Evolutionary conservation across 176 grass and related monocot species (phyloP).

Genomic region (Hsuehochloa calcarea): DNA sequence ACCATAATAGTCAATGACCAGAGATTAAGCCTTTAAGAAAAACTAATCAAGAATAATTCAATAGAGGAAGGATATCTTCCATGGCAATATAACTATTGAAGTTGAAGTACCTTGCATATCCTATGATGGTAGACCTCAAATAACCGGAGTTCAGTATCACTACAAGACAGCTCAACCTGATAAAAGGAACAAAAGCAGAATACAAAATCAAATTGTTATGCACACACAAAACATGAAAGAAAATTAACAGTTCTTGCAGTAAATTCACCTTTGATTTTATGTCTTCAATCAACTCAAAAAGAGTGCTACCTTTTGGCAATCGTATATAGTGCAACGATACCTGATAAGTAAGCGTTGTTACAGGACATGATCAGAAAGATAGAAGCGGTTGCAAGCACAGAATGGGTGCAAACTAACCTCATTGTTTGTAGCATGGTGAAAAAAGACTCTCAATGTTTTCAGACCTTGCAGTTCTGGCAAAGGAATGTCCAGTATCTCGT

Average conservation of each 20-base stretch:
- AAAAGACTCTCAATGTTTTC: slow-evolving; percentile 60
- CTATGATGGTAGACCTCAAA: slow-evolving; percentile 55
- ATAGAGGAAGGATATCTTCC: neutral
- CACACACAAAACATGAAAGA: neutral
- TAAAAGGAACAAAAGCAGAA: slow-evolving; percentile 8
- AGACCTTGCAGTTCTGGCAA: slow-evolving; percentile 73
- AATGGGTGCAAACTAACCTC: slow-evolving; percentile 46
- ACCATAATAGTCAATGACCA: neutral
- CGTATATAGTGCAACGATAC: slow-evolving; percentile 49
- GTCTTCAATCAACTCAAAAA: slow-evolving; percentile 57
- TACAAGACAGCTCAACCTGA: slow-evolving; percentile 57
- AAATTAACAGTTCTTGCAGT: neutral
- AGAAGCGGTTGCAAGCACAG: neutral
- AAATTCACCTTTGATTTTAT: slow-evolving; percentile 63
- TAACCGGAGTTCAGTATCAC: slow-evolving; percentile 56
- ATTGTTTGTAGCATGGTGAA: slow-evolving; percentile 51
- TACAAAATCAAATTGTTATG: slow-evolving; percentile 11
- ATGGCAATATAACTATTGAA: neutral
- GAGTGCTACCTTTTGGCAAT: slow-evolving; percentile 53
- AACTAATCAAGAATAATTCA: slow-evolving; percentile 15
- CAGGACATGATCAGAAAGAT: slow-evolving; percentile 31
- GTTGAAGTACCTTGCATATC: slow-evolving; percentile 61
- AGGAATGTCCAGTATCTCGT: slow-evolving; percentile 78
- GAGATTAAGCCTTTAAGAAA: neutral
- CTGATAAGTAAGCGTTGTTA: slow-evolving; percentile 30